Conservation (phyloP, 2,329 filamentous ascomycete species). For the Fusarium odoratissimum region DNA sequence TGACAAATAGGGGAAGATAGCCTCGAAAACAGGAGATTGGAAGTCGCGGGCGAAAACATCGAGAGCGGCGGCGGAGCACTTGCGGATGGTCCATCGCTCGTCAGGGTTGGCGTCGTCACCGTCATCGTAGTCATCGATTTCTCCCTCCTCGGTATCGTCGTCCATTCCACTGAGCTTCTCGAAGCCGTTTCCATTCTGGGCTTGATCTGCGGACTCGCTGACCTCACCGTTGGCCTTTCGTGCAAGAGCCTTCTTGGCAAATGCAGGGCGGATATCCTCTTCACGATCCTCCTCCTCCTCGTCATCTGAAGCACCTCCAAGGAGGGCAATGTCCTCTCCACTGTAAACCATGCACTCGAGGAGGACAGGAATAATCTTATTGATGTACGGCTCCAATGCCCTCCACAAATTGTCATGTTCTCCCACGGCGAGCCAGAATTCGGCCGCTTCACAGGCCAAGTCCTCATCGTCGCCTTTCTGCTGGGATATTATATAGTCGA, state of each 20-base stretch:
- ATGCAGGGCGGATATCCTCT: slow-evolving; percentile 92
- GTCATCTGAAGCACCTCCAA: slow-evolving; percentile 88
- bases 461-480: slow-evolving; percentile 90
- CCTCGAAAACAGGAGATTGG: slow-evolving; percentile 86
- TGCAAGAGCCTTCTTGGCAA: slow-evolving; percentile 77
- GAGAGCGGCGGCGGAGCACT: slow-evolving; percentile 94
- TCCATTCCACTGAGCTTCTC: slow-evolving; percentile 70
- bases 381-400: slow-evolving; percentile 79
- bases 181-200: slow-evolving; percentile 66
- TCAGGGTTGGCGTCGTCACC: slow-evolving; percentile 87
- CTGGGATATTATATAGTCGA: slow-evolving; percentile 92
- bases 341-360: slow-evolving; percentile 97
- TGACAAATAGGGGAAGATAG: slow-evolving; percentile 91
- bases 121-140: slow-evolving; percentile 79
- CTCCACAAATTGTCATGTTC: slow-evolving; percentile 86
- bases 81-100: slow-evolving; percentile 93
- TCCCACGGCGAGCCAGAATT: slow-evolving; percentile 96
- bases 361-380: slow-evolving; percentile 88
- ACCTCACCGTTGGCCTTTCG: slow-evolving; percentile 67
- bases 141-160: slow-evolving; percentile 87
- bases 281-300: slow-evolving; percentile 90
- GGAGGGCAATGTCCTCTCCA: slow-evolving; percentile 87
- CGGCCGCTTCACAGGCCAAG: slow-evolving; percentile 91
- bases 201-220: slow-evolving; percentile 61
- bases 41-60: slow-evolving; percentile 96